phyloP scores from a whole-genome alignment of 331 rosid genomes.

The Prunus yedoensis region DNA sequence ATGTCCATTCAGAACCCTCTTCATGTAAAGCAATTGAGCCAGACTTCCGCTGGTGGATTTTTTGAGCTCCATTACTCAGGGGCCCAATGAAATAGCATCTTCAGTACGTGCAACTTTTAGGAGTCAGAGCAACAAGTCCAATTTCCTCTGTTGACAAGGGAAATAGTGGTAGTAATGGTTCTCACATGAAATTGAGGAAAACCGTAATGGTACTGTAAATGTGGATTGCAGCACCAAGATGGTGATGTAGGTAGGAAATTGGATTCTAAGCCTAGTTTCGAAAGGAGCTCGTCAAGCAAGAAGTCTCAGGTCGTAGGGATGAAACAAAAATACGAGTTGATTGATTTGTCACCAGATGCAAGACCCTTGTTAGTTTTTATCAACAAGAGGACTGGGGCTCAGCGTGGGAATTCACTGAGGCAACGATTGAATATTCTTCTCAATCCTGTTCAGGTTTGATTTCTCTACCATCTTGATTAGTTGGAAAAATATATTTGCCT shows the following conservation, averaged over 20 bases:
- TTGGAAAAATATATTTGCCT: background rate
- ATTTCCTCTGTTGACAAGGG: slow-evolving; percentile 47
- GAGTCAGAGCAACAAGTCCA: slow-evolving; percentile 72
- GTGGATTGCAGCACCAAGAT: too few relatives aligned
- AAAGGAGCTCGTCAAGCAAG: too few relatives aligned
- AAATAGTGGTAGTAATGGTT: slow-evolving; percentile 16
- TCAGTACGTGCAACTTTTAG: slow-evolving; percentile 86
- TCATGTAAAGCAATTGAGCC: slow-evolving; percentile 55
- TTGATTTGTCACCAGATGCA: slow-evolving; percentile 81
- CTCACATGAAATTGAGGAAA: too few relatives aligned
- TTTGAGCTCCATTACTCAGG: slow-evolving; percentile 91
- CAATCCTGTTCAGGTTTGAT: slow-evolving; percentile 86
- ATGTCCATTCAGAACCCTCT: slow-evolving; percentile 80
- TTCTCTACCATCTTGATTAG: slow-evolving; percentile 26
- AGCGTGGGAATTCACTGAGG: slow-evolving; percentile 87
- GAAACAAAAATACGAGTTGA: slow-evolving; percentile 47
- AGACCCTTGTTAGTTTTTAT: slow-evolving; percentile 89
- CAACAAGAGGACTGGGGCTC: slow-evolving; percentile 85
- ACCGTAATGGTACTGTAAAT: too few relatives aligned
- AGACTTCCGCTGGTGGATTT: slow-evolving; percentile 60
- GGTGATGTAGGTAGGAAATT: too few relatives aligned
- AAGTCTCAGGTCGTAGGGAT: too few relatives aligned
- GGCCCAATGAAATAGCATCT: slow-evolving; percentile 97
- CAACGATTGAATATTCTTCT: slow-evolving; percentile 77
- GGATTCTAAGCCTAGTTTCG: too few relatives aligned